phyloP scores from a whole-genome alignment of 2,329 filamentous ascomycete species.

The Penicillium decumbens region DNA sequence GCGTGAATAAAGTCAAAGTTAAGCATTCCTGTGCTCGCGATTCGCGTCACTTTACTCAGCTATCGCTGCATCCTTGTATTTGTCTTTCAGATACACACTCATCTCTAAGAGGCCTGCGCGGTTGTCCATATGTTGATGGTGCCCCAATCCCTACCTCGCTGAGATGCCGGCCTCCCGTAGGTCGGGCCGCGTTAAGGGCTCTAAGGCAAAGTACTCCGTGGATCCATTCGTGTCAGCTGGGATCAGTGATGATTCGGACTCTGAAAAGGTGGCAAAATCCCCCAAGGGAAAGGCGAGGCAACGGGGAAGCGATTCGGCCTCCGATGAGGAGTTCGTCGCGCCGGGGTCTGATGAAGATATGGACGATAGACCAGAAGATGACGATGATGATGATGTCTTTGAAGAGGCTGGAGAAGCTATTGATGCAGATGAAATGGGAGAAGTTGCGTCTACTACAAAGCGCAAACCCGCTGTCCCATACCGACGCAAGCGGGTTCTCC shows the following conservation, averaged over 20 bases:
- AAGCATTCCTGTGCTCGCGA: slow-evolving; percentile 2
- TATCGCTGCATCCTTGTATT: background rate
- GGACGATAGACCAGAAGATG: slow-evolving; percentile 12
- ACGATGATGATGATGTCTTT: slow-evolving; percentile 18
- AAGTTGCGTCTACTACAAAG: background rate
- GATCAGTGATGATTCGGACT: slow-evolving; percentile 29
- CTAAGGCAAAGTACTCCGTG: slow-evolving; percentile 31
- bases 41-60: background rate
- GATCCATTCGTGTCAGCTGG: slow-evolving; percentile 36
- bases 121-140: background rate
- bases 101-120: background rate
- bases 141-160: background rate
- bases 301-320: slow-evolving; percentile 20
- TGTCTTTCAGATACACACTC: background rate
- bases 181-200: slow-evolving; percentile 32
- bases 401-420: slow-evolving; percentile 16
- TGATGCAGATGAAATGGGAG: slow-evolving; percentile 18
- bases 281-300: slow-evolving; percentile 16
- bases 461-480: slow-evolving; percentile 3
- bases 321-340: slow-evolving; percentile 36
- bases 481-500: slow-evolving; percentile 13
- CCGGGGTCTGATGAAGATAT: slow-evolving; percentile 16
- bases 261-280: slow-evolving; percentile 8
- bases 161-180: slow-evolving; percentile 31
- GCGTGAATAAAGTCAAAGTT: slow-evolving; percentile 2